Evolutionary conservation across 2,329 filamentous ascomycete genomes (phyloP).

Genomic region (Fusarium tanahbumbuense): DNA sequence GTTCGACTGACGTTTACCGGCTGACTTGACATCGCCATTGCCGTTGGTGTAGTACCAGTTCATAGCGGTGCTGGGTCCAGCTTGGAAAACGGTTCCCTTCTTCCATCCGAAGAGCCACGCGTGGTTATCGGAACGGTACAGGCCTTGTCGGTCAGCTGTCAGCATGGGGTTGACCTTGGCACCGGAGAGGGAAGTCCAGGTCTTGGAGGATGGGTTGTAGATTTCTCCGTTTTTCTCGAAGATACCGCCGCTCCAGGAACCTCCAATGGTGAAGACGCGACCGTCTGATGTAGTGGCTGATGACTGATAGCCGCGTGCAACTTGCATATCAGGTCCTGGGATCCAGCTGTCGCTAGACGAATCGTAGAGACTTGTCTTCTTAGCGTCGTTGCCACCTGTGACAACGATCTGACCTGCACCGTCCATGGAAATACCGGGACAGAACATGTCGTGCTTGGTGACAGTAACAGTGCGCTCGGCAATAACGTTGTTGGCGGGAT

Average conservation of each 20-base stretch:
- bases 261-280: conserved; percentile 26
- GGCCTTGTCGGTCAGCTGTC: conserved; percentile 54
- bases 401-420: conserved; percentile 62
- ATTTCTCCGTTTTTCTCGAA: conserved; percentile 31
- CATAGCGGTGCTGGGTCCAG: conserved; percentile 63
- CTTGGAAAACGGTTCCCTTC: conserved; percentile 62
- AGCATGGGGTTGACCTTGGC: conserved; percentile 60
- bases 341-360: conserved; percentile 20
- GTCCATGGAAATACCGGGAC: conserved; percentile 64
- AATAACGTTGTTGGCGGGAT: conserved; percentile 3
- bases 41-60: conserved; percentile 63
- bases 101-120: conserved; percentile 53
- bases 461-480: conserved; percentile 46
- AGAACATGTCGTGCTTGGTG: conserved; percentile 67
- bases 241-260: conserved; percentile 23
- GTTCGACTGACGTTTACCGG: conserved; percentile 45
- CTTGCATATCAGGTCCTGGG: conserved; percentile 22
- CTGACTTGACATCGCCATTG: conserved; percentile 34
- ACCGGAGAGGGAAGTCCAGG: conserved; percentile 40
- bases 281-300: conserved; percentile 22
- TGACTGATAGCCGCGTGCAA: conserved; percentile 23
- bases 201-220: conserved; percentile 9
- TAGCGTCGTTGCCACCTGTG: conserved; percentile 63
- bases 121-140: conserved; percentile 54
- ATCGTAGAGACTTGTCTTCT: conserved; percentile 61